phyloP scores from a whole-genome alignment of 331 rosid genomes.

The Cydonia oblonga region DNA sequence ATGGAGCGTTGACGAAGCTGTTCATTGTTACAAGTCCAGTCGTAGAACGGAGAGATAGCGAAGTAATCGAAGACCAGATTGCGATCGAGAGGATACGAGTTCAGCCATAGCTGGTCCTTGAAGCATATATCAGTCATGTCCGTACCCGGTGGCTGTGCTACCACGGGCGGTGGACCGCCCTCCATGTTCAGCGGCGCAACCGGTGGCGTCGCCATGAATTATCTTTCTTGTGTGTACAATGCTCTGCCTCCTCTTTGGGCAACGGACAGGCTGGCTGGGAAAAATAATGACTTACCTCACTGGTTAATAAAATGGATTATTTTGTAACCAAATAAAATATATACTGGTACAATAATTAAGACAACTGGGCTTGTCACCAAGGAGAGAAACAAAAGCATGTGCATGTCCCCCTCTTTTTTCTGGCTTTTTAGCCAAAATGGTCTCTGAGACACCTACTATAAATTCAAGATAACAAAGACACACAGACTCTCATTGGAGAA shows the following conservation, averaged over 20 bases:
- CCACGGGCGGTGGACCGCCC: slow-evolving; percentile 26
- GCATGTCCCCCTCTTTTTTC: too few species aligned
- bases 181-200: slow-evolving; percentile 33
- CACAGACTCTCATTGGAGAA: too few species aligned
- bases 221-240: background rate
- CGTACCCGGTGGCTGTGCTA: slow-evolving; percentile 63
- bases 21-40: slow-evolving; percentile 87
- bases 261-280: background rate
- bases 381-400: too few species aligned
- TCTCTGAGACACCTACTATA: too few species aligned
- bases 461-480: too few species aligned
- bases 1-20: slow-evolving; percentile 80
- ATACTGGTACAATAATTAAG: too few species aligned
- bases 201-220: slow-evolving; percentile 41
- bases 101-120: slow-evolving; percentile 82
- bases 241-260: background rate
- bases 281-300: background rate
- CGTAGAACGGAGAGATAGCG: slow-evolving; percentile 87
- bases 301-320: background rate
- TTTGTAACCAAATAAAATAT: too few species aligned
- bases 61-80: slow-evolving; percentile 92
- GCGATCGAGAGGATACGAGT: slow-evolving; percentile 76
- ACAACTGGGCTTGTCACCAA: too few species aligned
- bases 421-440: too few species aligned
- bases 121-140: slow-evolving; percentile 96